Evolutionary conservation across 345 rosid genomes (phyloP), one percentile per base, ranked within the genome.

Genomic region (Eucalyptus globulus): DNA sequence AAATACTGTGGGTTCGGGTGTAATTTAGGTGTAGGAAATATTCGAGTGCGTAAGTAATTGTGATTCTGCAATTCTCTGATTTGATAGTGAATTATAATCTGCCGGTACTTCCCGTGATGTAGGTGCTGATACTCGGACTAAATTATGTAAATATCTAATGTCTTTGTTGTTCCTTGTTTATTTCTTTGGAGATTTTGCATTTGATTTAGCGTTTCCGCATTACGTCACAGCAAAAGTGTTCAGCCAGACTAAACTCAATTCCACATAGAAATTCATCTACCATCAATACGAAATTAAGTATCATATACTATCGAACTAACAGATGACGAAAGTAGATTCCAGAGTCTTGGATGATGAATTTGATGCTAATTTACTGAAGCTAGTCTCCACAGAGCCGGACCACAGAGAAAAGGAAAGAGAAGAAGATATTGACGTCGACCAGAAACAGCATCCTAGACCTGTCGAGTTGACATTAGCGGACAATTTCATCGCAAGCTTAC

Each of bases 51-150:
- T 4, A 1, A 24, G 6, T 56, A 0, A 2, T 56, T 24, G 1
- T 24, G 11, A 56, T 10, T 24, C 0, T 3, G 3, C 27, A 24
- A 56, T 56, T 56, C 1, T 56, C 1, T 1, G 6, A 56, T 56
- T 24, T 56, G 6, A 56, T 24, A 24, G 29, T 24, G 4, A 5
- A 24, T 4, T 56, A 56, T 56, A 4, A 4, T 4, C 2, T 22
- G 1, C 0, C 4, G 2, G 0, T 54, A 8, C 0, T 53, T 22
- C 4, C 2, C 0, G 5, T 54, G 5, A 21, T 8, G 0, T 4
- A 9, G 0, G 27, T 56, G 12, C 0, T 12, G 1, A 56, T 22
- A 56, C 0, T 56, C 1, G 0, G 6, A 24, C 0, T 1, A 24
- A 56, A 56, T 10, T 0, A 56, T 6, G 2, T 24, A 56, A 56